A percentile compares a stretch with the other conserved stretches of the same genome.
Conservation (phyloP, 2,329 filamentous ascomycete species). For the Diplodia corticola region DNA sequence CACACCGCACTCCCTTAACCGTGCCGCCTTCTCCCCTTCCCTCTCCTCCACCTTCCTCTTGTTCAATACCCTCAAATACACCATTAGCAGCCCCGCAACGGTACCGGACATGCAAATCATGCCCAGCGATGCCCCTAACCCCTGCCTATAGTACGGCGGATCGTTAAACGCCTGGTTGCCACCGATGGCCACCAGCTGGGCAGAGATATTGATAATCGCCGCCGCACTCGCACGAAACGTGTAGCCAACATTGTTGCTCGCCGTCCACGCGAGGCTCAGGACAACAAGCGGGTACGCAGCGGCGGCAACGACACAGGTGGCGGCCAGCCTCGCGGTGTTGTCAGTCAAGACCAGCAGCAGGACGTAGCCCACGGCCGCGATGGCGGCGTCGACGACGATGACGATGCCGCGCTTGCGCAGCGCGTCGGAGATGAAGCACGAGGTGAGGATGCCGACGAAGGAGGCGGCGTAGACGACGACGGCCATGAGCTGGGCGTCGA, state of each 20-base stretch:
- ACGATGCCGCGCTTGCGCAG: conserved; percentile 1
- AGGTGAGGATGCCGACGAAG: conserved; percentile 23
- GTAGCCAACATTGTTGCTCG: conserved; percentile 25
- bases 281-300: conserved; percentile 23
- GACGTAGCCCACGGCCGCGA: background rate
- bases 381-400: background rate
- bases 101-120: background rate
- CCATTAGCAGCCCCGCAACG: background rate
- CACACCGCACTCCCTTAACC: background rate
- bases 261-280: conserved; percentile 24
- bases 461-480: conserved; percentile 23
- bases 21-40: background rate
- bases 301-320: conserved; percentile 22
- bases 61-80: background rate
- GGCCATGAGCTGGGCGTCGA: conserved; percentile 25
- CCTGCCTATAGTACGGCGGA: conserved; percentile 24
- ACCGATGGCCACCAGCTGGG: conserved; percentile 22
- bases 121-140: background rate
- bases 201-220: conserved; percentile 24
- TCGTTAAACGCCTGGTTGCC: conserved; percentile 24
- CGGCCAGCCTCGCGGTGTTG: conserved; percentile 22
- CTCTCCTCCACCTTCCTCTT: background rate
- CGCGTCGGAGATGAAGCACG: conserved; percentile 23
- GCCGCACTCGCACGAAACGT: conserved; percentile 24
- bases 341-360: conserved; percentile 22